Base-by-base conservation (phyloP, 306 rosid species). In the Prunus davidiana region DNA sequence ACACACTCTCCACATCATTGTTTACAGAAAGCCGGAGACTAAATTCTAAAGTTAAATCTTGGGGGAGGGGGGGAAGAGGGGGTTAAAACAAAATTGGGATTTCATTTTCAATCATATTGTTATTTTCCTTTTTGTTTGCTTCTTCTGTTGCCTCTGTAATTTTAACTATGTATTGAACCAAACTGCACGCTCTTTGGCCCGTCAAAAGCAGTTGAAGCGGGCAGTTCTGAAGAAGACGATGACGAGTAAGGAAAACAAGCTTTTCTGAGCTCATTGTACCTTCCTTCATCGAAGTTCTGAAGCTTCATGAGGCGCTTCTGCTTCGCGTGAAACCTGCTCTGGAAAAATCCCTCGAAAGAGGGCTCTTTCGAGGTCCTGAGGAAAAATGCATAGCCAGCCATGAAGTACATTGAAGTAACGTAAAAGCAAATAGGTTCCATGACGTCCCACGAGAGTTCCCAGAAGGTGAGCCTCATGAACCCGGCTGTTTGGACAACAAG, bases 361-460 rank as follows among this genome's bases (percentile, higher is more conserved):
- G 97, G 97, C 79, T 92, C 97, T 62, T 15, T 92, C 49, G 88
- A 76, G 62, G 96, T 92, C 75, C 86, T 83, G 28, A 92, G 90
- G 85, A 92, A 92, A 74, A 92, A 92, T 0, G 90, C 76, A 72
- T 84, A 90, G 25, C 92, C 87, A 3, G 86, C 90, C 88, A 90
- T 90, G 86, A 86, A 93, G 83, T 90, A 90, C 54, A 77, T 55
- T 11, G 97, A 86, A 6, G 96, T 93, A 18, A 93, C 80, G 65
- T 78, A 90, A 81, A 88, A 90, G 90, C 96, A 93, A 57, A 93
- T 84, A 32, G 97, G 97, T 75, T 93, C 97, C 96, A 93, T 93
- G 62, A 93, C 93, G 81, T 93, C 97, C 97, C 97, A 93, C 0
- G 89, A 82, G 2, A 93, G 97, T 78, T 93, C 97, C 97, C 97